Percentiles rank a stretch among this genome's conserved stretches.
These are phyloP conservation scores for Penicillium sp. DNA, from an alignment of 2,329 filamentous ascomycete genomes.

Conservation along the genomic window DNA sequence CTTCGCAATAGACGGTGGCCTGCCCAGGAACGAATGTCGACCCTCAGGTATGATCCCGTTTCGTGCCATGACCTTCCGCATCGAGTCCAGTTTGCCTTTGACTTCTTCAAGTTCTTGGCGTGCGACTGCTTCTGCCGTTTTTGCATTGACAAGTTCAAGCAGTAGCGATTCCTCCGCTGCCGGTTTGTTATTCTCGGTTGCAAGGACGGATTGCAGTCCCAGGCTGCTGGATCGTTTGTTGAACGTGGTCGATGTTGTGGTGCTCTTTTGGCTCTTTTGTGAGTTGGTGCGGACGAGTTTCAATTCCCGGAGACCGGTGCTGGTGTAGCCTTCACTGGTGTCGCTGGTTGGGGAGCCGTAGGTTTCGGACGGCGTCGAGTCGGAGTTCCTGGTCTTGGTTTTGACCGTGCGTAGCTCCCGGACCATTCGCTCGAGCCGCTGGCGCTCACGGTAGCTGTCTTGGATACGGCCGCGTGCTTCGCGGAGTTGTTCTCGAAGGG, in stretches of 20 bases:
- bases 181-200: slow-evolving; percentile 41
- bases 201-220: slow-evolving; percentile 44
- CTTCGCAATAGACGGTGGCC: too few relatives aligned
- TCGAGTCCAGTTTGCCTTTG: slow-evolving; percentile 65
- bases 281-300: slow-evolving; percentile 67
- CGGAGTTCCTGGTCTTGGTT: too few relatives aligned
- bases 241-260: too few relatives aligned
- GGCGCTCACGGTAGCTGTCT: slow-evolving; percentile 69
- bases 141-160: slow-evolving; percentile 74
- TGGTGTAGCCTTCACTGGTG: too few relatives aligned
- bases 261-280: slow-evolving; percentile 40
- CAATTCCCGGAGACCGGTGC: slow-evolving; percentile 74
- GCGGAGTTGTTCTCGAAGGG: slow-evolving; percentile 64
- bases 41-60: too few relatives aligned
- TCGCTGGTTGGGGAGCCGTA: slow-evolving; percentile 37
- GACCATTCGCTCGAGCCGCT: slow-evolving; percentile 71
- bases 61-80: slow-evolving; percentile 56
- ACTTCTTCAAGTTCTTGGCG: slow-evolving; percentile 80
- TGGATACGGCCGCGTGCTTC: slow-evolving; percentile 72
- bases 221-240: slow-evolving; percentile 52
- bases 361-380: too few relatives aligned
- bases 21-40: too few relatives aligned
- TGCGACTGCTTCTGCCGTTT: slow-evolving; percentile 79
- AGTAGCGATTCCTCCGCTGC: slow-evolving; percentile 57
- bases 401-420: slow-evolving; percentile 57